phyloP scores from a whole-genome alignment of 345 rosid species.

The Pistacia atlantica region DNA sequence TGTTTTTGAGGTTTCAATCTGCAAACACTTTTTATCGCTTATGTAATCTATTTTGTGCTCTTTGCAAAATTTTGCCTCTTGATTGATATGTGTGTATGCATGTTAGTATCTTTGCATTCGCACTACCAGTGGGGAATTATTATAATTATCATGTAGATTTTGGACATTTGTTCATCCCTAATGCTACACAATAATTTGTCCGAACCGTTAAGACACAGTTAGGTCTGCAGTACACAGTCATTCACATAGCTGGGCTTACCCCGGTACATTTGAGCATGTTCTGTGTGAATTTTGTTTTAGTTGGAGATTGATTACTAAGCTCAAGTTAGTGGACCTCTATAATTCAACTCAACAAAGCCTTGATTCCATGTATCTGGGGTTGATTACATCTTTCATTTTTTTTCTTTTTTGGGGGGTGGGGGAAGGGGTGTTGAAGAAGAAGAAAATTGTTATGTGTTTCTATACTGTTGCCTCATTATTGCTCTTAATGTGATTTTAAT shows the following conservation, averaged over 20 bases:
- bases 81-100: background rate
- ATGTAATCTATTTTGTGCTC: background rate
- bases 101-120: background rate
- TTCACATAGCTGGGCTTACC: background rate
- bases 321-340: background rate
- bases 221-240: background rate
- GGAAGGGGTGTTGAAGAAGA: too few relatives aligned
- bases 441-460: background rate
- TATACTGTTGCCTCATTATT: background rate
- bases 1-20: constrained; percentile 63
- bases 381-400: background rate
- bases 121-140: background rate
- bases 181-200: background rate
- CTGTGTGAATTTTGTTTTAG: background rate
- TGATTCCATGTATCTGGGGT: background rate
- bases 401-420: background rate
- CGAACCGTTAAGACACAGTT: background rate
- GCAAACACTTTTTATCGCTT: constrained; percentile 5
- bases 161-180: background rate
- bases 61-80: background rate
- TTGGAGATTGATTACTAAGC: background rate
- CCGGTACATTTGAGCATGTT: background rate
- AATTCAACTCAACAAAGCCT: background rate
- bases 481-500: background rate
- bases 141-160: background rate